Evolutionary conservation across 225 moss, liverwort and hornwort species (phyloP).

Genomic region (Thuidium tamariscinum): DNA sequence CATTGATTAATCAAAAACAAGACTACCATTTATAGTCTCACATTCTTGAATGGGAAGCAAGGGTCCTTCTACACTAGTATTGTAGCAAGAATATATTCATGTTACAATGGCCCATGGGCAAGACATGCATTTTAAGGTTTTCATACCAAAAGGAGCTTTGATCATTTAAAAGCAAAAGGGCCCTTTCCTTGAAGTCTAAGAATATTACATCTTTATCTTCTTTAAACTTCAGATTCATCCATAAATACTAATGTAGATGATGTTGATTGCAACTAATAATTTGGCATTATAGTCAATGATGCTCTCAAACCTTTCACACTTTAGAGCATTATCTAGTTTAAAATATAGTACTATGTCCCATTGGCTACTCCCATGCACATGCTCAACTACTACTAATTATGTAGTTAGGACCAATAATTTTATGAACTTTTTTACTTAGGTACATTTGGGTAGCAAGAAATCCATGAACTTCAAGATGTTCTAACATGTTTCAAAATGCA

Average conservation of each 20-base stretch:
- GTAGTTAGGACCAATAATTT: too few relatives aligned
- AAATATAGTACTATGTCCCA: background rate
- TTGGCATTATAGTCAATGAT: background rate
- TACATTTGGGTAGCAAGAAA: too few relatives aligned
- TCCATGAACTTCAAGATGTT: too few relatives aligned
- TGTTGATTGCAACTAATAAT: background rate
- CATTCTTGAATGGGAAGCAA: background rate
- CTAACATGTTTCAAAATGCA: too few relatives aligned
- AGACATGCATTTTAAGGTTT: background rate
- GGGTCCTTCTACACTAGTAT: background rate
- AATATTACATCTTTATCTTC: background rate
- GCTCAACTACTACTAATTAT: background rate
- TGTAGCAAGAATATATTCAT: rapidly evolving
- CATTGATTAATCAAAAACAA: background rate
- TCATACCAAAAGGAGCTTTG: rapidly evolving
- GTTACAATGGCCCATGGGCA: background rate
- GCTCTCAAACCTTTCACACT: background rate
- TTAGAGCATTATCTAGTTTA: background rate
- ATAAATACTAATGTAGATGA: background rate
- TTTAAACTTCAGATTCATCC: background rate
- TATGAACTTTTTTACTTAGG: too few relatives aligned
- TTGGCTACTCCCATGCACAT: background rate
- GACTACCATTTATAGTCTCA: background rate
- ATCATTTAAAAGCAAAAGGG: background rate
- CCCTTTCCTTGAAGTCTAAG: background rate